Conservation (phyloP, 2,329 filamentous ascomycete genomes). For the Arthrobotrys iridis region DNA sequence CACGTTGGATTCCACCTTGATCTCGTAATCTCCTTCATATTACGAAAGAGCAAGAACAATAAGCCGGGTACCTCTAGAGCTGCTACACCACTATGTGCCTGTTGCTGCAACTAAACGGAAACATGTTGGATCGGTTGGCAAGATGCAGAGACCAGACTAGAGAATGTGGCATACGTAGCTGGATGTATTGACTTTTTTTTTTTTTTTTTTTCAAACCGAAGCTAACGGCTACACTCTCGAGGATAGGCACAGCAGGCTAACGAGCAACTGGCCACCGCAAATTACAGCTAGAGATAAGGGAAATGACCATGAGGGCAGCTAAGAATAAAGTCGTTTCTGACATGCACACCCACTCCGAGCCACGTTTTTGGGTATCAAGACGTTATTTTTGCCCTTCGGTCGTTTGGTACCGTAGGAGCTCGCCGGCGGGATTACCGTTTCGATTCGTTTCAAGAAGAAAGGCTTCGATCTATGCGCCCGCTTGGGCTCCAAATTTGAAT, state of each 20-base stretch:
- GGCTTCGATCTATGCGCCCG: slow-evolving; percentile 43
- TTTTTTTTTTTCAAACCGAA: slow-evolving; percentile 12
- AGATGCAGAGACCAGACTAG: not conserved
- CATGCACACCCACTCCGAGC: slow-evolving; percentile 46
- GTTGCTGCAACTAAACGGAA: slow-evolving; percentile 8
- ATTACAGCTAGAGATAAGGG: slow-evolving; percentile 25
- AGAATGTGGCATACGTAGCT: slow-evolving; percentile 32
- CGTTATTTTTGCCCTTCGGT: slow-evolving; percentile 41
- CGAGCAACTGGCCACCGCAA: slow-evolving; percentile 14
- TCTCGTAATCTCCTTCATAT: slow-evolving; percentile 42
- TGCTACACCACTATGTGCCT: not conserved
- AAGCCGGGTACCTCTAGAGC: slow-evolving; percentile 7
- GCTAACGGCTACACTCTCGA: slow-evolving; percentile 5
- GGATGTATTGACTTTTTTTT: slow-evolving; percentile 1
- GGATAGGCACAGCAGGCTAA: slow-evolving; percentile 24
- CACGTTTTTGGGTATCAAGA: slow-evolving; percentile 48
- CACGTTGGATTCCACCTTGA: slow-evolving; percentile 25
- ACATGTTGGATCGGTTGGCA: slow-evolving; percentile 27
- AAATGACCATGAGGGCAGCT: slow-evolving; percentile 11
- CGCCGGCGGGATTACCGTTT: slow-evolving; percentile 53
- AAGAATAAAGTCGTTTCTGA: slow-evolving; percentile 44
- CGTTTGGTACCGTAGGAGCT: slow-evolving; percentile 54
- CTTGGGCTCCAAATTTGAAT: slow-evolving; percentile 20
- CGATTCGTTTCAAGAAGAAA: slow-evolving; percentile 50
- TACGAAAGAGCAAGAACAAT: slow-evolving; percentile 25